Evolutionary conservation across 2,329 filamentous ascomycete species (phyloP), one percentile per base, ranked within the genome.

Genomic region (Fusarium equiseti): DNA sequence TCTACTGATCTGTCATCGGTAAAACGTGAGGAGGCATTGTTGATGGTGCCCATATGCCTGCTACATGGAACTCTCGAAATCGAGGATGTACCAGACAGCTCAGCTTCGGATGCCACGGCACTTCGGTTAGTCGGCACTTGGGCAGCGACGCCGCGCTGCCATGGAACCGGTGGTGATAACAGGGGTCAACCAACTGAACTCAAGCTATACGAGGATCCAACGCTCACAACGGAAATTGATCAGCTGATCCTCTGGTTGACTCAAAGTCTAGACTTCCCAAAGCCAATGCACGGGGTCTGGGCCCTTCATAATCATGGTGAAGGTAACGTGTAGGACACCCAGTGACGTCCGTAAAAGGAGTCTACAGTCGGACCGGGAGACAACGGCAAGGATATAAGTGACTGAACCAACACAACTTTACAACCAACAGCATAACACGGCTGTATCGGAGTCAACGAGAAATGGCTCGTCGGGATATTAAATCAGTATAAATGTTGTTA

Each of bases 311-410:
- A 29, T 2, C 1, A 22, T 10, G 10, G 18, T 31, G 8, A 1
- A 2, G 0, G 8, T 32, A 32, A 16, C 15, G 8, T 32, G 15
- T 32, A 1, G 15, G 8, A 32, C 3, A 16, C 3, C 15, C 15
- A 16, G 7, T 16, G 31, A 16, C n/a, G n/a, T n/a, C n/a, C n/a
- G n/a, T n/a, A n/a, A n/a, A n/a, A n/a, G n/a, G n/a, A n/a, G n/a
- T n/a, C n/a, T n/a, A n/a, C n/a, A n/a, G n/a, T n/a, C n/a, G n/a
- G n/a, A n/a, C n/a, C n/a, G 31, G 4, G 15, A 16, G 15, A 16
- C 31, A 16, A 16, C 8, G 8, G 15, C 31, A 32, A 2, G 31
- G 31, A 32, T 16, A 32, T 16, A 16, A 16, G 15, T 8, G 2
- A 16, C 31, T 32, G 31, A 16, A 16, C 31, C 31, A 32, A 32